phyloP scores from a whole-genome alignment of 352 stramenopile species.

The Blastocystis hominis region DNA sequence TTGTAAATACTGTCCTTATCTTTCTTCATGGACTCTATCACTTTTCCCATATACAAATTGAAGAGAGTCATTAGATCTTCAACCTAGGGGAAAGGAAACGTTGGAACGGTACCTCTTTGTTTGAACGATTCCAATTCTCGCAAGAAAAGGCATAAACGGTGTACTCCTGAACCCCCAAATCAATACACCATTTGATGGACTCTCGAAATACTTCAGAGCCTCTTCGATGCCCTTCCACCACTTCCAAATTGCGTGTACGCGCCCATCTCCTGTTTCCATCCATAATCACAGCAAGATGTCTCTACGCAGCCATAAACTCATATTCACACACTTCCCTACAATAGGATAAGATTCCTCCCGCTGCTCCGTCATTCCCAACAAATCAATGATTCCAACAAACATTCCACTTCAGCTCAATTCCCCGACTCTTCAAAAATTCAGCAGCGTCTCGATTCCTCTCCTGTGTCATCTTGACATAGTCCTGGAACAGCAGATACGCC shows the following conservation, averaged over 20 bases:
- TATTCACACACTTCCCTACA: background rate
- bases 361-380: background rate
- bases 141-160: slow-evolving; percentile 89
- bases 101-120: slow-evolving; percentile 70
- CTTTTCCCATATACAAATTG: background rate
- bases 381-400: background rate
- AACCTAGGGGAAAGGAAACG: background rate
- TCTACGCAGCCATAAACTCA: background rate
- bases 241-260: slow-evolving; percentile 62
- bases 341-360: background rate
- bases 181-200: slow-evolving; percentile 73
- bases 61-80: slow-evolving; percentile 51
- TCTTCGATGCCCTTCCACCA: slow-evolving; percentile 74
- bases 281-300: slow-evolving; percentile 88
- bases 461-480: slow-evolving; percentile 56
- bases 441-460: slow-evolving; percentile 44
- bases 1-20: slow-evolving; percentile 46
- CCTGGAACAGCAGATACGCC: slow-evolving; percentile 24
- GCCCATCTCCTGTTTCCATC: slow-evolving; percentile 88
- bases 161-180: slow-evolving; percentile 73
- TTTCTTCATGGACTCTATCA: slow-evolving; percentile 17
- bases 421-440: slow-evolving; percentile 3
- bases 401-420: slow-evolving; percentile 12
- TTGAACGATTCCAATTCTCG: slow-evolving; percentile 84
- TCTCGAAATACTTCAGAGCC: slow-evolving; percentile 79